These are phyloP conservation scores for Sindora glabra DNA, from an alignment of 306 rosid genomes.

Conservation along the genomic window DNA sequence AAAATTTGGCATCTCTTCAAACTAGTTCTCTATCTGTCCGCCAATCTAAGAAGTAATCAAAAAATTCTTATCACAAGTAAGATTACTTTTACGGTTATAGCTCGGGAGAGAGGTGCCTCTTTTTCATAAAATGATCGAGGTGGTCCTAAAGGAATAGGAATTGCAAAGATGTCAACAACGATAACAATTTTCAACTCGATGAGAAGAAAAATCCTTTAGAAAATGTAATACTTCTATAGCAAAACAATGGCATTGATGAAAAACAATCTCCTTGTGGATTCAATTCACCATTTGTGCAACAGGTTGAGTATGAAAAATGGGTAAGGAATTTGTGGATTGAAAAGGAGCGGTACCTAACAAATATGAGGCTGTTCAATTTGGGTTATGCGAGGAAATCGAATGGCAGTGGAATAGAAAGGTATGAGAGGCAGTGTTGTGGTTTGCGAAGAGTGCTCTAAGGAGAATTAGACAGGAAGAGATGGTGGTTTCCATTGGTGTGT, in stretches of 20 bases:
- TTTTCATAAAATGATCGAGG: slow-evolving; percentile 46
- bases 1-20: slow-evolving; percentile 48
- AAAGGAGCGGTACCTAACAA: slow-evolving; percentile 20
- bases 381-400: not conserved
- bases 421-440: not conserved
- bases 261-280: not conserved
- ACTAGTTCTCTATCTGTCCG: slow-evolving; percentile 38
- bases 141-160: slow-evolving; percentile 27
- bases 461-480: slow-evolving; percentile 3
- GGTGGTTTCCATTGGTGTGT: slow-evolving; percentile 53
- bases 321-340: slow-evolving; percentile 21
- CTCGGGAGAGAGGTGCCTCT: slow-evolving; percentile 29
- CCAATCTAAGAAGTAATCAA: slow-evolving; percentile 15
- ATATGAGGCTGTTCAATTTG: slow-evolving; percentile 5
- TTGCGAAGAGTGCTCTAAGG: slow-evolving; percentile 39
- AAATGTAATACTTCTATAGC: slow-evolving; percentile 1
- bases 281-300: not conserved
- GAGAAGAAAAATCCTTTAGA: not conserved
- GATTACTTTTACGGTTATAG: slow-evolving; percentile 34
- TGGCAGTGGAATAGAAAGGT: no score
- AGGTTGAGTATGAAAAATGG: slow-evolving; percentile 22
- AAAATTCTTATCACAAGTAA: slow-evolving; percentile 44
- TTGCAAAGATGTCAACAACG: not conserved
- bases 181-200: not conserved
- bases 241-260: not conserved